These are phyloP conservation scores for Aspergillus bridgeri DNA, from an alignment of 495 filamentous ascomycete genomes.

Conservation along the genomic window DNA sequence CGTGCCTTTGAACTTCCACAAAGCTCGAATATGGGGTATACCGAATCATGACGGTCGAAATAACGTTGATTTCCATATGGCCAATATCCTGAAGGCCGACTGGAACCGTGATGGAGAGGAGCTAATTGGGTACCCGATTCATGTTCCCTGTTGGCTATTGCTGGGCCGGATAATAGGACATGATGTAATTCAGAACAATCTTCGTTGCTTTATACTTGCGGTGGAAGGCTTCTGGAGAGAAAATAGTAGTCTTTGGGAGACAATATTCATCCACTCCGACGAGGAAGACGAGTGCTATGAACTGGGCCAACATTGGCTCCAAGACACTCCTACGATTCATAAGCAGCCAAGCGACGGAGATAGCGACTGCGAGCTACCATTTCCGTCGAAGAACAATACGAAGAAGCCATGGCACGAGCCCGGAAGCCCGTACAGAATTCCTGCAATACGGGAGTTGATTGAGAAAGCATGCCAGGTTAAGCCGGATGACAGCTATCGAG, in stretches of 20 bases:
- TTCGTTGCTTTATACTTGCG: slow-evolving; percentile 1
- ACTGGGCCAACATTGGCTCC: neutral
- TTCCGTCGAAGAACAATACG: no score
- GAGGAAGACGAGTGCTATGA: neutral
- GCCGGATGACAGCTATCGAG: neutral
- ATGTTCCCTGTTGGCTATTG: slow-evolving; percentile 12
- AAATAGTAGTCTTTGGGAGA: neutral
- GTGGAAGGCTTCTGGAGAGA: slow-evolving; percentile 1
- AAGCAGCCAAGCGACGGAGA: no score
- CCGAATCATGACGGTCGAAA: neutral
- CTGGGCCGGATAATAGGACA: slow-evolving; percentile 5
- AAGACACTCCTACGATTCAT: neutral
- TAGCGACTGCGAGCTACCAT: no score
- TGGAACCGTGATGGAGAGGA: neutral
- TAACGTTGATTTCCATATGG: slow-evolving; percentile 4
- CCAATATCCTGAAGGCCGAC: neutral
- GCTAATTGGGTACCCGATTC: slow-evolving; percentile 4
- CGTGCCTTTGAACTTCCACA: neutral
- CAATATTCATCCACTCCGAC: neutral
- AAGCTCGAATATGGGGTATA: neutral
- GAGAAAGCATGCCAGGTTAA: neutral
- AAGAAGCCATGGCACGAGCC: neutral
- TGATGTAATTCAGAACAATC: neutral
- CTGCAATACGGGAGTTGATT: slow-evolving; percentile 6
- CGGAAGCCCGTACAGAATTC: slow-evolving; percentile 6